A percentile compares a stretch with the other conserved stretches of the same genome.
phyloP scores from a whole-genome alignment of 1,284 basidiomycete genomes.

The Spongispora temasekensis region DNA sequence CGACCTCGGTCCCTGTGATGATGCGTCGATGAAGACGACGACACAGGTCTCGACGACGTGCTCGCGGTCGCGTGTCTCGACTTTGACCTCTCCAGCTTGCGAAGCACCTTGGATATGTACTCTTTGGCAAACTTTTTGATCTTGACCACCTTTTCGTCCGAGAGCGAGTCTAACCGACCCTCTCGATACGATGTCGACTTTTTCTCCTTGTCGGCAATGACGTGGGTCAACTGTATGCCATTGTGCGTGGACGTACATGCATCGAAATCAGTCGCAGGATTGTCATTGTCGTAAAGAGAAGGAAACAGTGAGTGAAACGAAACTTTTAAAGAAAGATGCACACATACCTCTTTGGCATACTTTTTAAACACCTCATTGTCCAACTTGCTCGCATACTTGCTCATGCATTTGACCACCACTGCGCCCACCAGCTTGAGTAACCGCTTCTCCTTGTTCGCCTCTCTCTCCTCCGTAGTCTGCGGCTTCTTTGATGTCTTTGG shows the following conservation, averaged over 20 bases:
- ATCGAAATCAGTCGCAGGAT: too few relatives aligned
- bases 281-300: too few relatives aligned
- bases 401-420: slow-evolving; percentile 91
- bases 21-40: slow-evolving; percentile 7
- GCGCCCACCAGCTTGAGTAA: slow-evolving; percentile 84
- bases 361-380: slow-evolving; percentile 91
- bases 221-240: slow-evolving; percentile 65
- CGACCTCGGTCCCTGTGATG: slow-evolving; percentile 5
- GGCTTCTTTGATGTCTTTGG: slow-evolving; percentile 44
- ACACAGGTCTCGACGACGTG: slow-evolving; percentile 17
- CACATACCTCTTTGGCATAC: slow-evolving; percentile 88
- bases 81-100: slow-evolving; percentile 59
- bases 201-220: slow-evolving; percentile 92
- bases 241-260: not conserved
- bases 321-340: slow-evolving; percentile 2
- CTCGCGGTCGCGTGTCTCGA: slow-evolving; percentile 13
- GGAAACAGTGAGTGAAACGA: too few relatives aligned
- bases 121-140: slow-evolving; percentile 95
- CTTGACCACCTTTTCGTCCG: slow-evolving; percentile 86
- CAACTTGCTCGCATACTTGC: slow-evolving; percentile 81
- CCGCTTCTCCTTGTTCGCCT: slow-evolving; percentile 78
- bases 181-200: slow-evolving; percentile 79
- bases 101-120: slow-evolving; percentile 72
- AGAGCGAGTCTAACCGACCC: slow-evolving; percentile 70
- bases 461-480: slow-evolving; percentile 55